Evolutionary conservation across 208 protist species (phyloP), one percentile per base, ranked within the genome.

Genomic region (Wallacemonas rigidus): DNA sequence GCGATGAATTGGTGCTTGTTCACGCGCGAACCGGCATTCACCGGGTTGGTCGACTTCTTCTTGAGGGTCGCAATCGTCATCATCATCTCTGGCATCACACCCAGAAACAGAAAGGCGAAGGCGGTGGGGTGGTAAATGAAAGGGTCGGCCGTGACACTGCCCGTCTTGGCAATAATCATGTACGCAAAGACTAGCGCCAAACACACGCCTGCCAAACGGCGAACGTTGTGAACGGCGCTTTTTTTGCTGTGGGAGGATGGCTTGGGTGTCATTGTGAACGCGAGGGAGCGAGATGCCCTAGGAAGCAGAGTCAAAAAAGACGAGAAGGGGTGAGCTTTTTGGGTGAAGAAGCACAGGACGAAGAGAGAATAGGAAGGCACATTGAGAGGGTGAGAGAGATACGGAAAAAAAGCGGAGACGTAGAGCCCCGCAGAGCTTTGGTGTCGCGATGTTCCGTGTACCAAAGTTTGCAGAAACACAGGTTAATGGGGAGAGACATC

Each of bases 101-200:
- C 75, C 15, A 89, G 68, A 56, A 89, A 88, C 5, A 79, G 67
- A 57, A 82, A 44, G 57, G 72, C 61, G 75, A 89, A 88, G 14
- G 63, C 81, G 62, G 86, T 77, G 11, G 87, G 83, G 71, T 92
- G 87, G 71, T 85, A 92, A 36, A 85, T 53, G 48, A 89, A 82
- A 38, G 77, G 38, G 60, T 79, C 58, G 3, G 56, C 55, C 53
- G 60, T 75, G 44, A 56, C 48, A n/a, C 72, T 50, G 53, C 50
- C 67, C 8, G 39, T 48, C 40, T 71, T 51, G 40, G 71, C 68
- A 36, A 73, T 41, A 17, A 78, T 15, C 8, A 44, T 54, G 26
- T 67, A 14, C 9, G 63, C 36, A 12, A 78, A 48, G 12, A 55
- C 15, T n/a, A 63, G 38, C 57, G 80, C 62, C 40, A 85, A 41